phyloP scores from a whole-genome alignment of 176 grass and related monocot genomes.

The Carex myosuroides region DNA sequence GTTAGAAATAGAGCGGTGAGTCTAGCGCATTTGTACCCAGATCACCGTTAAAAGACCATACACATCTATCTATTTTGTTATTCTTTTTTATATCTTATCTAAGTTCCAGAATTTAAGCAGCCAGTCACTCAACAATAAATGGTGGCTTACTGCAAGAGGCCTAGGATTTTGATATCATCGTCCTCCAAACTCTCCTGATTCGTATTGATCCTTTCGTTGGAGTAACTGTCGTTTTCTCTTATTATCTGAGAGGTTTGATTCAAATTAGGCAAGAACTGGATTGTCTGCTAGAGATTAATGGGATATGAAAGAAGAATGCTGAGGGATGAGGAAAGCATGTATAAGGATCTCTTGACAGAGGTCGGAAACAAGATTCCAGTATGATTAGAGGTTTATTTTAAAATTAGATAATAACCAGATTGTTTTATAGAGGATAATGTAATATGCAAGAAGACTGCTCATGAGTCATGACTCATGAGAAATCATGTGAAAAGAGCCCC shows the following conservation, averaged over 20 bases:
- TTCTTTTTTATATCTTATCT: neutral
- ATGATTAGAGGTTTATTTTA: neutral
- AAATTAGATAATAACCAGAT: neutral
- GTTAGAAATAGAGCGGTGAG: too few relatives aligned
- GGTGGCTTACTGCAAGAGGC: conserved; percentile 5
- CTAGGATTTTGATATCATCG: neutral
- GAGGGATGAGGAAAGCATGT: neutral
- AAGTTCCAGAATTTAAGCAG: neutral
- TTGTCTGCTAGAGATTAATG: neutral
- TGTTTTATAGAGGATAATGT: neutral
- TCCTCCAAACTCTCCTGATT: neutral
- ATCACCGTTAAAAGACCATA: neutral
- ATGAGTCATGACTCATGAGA: neutral
- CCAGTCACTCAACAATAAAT: too few relatives aligned
- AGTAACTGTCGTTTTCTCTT: neutral
- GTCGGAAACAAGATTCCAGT: too few relatives aligned
- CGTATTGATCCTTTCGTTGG: neutral
- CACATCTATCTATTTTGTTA: neutral
- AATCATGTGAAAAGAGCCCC: neutral
- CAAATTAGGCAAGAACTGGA: neutral
- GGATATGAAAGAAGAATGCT: neutral
- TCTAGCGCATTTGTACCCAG: neutral
- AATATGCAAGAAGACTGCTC: neutral
- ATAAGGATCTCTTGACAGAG: too few relatives aligned
- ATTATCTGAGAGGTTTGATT: neutral